Percentiles rank a stretch among this genome's conserved stretches.
These are phyloP conservation scores for Fusarium hostae DNA, from an alignment of 2,329 filamentous ascomycete genomes.

Conservation along the genomic window DNA sequence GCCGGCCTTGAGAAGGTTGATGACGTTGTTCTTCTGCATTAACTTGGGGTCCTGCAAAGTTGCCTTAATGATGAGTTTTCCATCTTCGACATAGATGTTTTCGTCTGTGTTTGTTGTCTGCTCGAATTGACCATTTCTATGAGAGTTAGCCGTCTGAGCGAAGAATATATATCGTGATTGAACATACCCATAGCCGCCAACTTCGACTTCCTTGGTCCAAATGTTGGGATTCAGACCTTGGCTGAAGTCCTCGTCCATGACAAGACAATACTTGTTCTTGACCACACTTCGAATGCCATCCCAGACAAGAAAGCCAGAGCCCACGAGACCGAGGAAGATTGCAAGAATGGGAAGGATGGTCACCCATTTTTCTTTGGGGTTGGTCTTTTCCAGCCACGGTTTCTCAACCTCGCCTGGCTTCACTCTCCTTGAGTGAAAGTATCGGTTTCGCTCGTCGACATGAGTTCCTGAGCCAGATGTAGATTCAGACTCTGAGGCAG, in stretches of 20 bases:
- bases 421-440: slow-evolving; percentile 79
- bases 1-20: slow-evolving; percentile 74
- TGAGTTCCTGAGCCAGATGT: slow-evolving; percentile 52
- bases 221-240: slow-evolving; percentile 67
- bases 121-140: slow-evolving; percentile 83
- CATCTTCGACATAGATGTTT: slow-evolving; percentile 78
- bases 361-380: slow-evolving; percentile 87
- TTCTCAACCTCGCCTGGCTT: slow-evolving; percentile 79
- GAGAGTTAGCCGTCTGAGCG: background rate
- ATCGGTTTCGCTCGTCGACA: slow-evolving; percentile 59
- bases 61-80: slow-evolving; percentile 78
- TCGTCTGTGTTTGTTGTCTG: slow-evolving; percentile 76
- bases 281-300: slow-evolving; percentile 78
- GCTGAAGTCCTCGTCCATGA: slow-evolving; percentile 74
- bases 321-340: slow-evolving; percentile 72
- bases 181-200: slow-evolving; percentile 80
- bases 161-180: too few relatives aligned
- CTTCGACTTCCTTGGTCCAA: slow-evolving; percentile 80
- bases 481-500: slow-evolving; percentile 55
- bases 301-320: slow-evolving; percentile 79
- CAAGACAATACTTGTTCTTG: slow-evolving; percentile 77
- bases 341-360: slow-evolving; percentile 82
- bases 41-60: slow-evolving; percentile 77
- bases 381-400: slow-evolving; percentile 78
- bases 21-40: slow-evolving; percentile 72